Base-by-base conservation (phyloP, 805 yeast genomes). In the Saccharomyces jurei region DNA sequence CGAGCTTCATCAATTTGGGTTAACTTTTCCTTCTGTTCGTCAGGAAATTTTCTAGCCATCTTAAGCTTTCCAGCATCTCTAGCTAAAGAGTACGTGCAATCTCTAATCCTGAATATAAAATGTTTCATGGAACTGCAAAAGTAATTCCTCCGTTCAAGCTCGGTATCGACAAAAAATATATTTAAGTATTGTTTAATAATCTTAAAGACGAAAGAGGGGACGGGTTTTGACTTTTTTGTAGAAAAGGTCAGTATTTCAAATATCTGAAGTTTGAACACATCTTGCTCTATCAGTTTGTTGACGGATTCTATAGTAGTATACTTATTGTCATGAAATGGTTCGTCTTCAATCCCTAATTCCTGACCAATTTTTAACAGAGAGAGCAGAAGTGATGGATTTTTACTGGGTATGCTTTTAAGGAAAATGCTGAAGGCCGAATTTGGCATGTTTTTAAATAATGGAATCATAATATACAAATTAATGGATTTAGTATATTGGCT, bases 131-230 rank as follows among this genome's bases (percentile, higher is more conserved):
- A 63, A 2, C 92, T 82, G 28, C 76, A 74, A 51, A 87, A 81
- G 49, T 81, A 83, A 58, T 83, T 84, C 63, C 97, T 75, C 0
- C 80, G 74, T 56, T 86, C 91, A 14, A 88, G 75, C 54, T 84
- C 82, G 21, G 79, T 74, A 55, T 87, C 95, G n/a, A 78, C 74
- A 54, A 86, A 77, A 57, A 84, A 76, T 3, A 77, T 69, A 30
- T 78, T 79, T 4, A 84, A 62, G 30, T 77, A 70, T 0, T 72
- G 64, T 41, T 68, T 60, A 0, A 90, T 59, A 0, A 79, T 61
- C 0, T 73, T 71, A 54, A 79, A 79, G 0, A 81, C 73, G 27
- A 66, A 66, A 0, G 70, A 50, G 0, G 80, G 74, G 2, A 91
- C 75, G 0, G 82, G 81, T 50, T 72, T 74, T 0, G 96, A 80